Conservation (phyloP, 1,139 yeast genomes). For the Taiozyma sp. region DNA sequence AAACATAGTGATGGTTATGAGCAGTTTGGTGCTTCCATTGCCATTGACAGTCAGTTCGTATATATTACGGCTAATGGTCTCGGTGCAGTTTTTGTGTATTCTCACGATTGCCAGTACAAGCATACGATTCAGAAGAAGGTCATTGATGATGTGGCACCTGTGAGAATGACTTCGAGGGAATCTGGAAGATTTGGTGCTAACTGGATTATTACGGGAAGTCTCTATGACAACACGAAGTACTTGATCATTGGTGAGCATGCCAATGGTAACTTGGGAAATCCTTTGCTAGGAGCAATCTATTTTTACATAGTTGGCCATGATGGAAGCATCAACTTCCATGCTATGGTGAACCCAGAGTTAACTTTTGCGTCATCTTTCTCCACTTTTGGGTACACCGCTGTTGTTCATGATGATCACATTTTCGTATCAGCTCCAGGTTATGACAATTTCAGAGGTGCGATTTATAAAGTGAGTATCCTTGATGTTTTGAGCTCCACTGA, state of each 20-base stretch:
- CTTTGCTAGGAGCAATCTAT: conserved; percentile 35
- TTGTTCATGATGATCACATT: conserved; percentile 22
- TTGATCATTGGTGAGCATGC: conserved; percentile 24
- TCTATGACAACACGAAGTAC: conserved; percentile 21
- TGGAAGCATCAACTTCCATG: conserved; percentile 10
- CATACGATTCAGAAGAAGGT: conserved; percentile 5
- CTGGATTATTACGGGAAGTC: conserved; percentile 23
- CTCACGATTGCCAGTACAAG: conserved; percentile 3
- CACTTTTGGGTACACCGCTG: conserved; percentile 32
- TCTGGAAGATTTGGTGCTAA: conserved; percentile 28
- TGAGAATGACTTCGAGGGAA: conserved; percentile 19
- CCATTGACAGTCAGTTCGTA: conserved; percentile 20
- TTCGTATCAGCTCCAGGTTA: conserved; percentile 37
- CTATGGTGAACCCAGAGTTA: conserved; percentile 15
- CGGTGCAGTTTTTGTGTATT: conserved; percentile 28
- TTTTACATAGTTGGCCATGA: conserved; percentile 26
- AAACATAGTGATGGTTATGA: conserved; percentile 28
- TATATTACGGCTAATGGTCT: conserved; percentile 30
- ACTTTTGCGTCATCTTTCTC: conserved; percentile 19
- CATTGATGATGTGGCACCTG: background rate
- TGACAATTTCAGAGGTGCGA: conserved; percentile 35
- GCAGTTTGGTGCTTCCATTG: conserved; percentile 31
- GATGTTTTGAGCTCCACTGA: conserved; percentile 15
- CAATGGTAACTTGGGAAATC: conserved; percentile 16
- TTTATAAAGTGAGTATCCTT: conserved; percentile 34